Conservation (phyloP, 768 basidiomycete species). For the Sutorius australiensis region DNA sequence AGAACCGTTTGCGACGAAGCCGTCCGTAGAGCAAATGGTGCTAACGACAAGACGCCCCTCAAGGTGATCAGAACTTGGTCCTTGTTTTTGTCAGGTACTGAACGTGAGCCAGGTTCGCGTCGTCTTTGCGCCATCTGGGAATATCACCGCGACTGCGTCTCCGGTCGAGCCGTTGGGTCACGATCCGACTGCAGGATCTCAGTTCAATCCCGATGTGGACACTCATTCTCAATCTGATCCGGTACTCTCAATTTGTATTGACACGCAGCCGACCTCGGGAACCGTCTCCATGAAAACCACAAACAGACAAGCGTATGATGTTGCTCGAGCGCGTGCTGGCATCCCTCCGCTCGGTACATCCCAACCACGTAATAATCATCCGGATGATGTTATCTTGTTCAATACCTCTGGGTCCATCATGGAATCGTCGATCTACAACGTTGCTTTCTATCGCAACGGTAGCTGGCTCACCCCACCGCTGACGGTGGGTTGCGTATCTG, state of each 20-base stretch:
- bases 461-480: slow-evolving; percentile 66
- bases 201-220: slow-evolving; percentile 34
- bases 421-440: slow-evolving; percentile 69
- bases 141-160: slow-evolving; percentile 34
- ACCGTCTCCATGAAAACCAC: slow-evolving; percentile 70
- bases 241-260: slow-evolving; percentile 49
- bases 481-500: slow-evolving; percentile 65
- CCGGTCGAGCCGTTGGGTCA: slow-evolving; percentile 30
- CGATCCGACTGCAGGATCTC: slow-evolving; percentile 40
- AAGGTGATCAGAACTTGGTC: slow-evolving; percentile 15
- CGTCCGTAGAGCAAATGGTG: slow-evolving; percentile 29
- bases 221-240: slow-evolving; percentile 26
- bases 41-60: slow-evolving; percentile 11
- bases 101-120: slow-evolving; percentile 48
- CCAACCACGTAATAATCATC: slow-evolving; percentile 11
- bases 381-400: slow-evolving; percentile 62
- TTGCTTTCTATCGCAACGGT: slow-evolving; percentile 56
- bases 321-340: slow-evolving; percentile 56
- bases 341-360: slow-evolving; percentile 33
- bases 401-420: slow-evolving; percentile 48
- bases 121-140: slow-evolving; percentile 39
- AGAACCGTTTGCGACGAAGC: slow-evolving; percentile 44
- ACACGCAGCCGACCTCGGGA: slow-evolving; percentile 49
- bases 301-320: slow-evolving; percentile 51
- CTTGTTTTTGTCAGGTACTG: background rate